phyloP scores from a whole-genome alignment of 768 basidiomycete genomes.

The Asterophora parasitica region DNA sequence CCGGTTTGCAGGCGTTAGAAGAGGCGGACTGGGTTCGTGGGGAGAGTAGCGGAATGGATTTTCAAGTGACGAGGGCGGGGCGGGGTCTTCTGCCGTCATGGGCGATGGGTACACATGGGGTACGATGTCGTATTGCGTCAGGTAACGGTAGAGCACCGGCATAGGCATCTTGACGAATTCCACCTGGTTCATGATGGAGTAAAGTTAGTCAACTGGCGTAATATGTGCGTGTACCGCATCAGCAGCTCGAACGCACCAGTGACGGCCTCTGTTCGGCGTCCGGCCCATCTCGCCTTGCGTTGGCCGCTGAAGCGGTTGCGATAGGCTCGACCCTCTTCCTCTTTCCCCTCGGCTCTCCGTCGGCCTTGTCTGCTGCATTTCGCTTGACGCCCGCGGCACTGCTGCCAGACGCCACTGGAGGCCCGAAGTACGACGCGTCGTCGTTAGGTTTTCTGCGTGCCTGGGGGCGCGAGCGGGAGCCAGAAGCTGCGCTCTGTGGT shows the following conservation, averaged over 20 bases:
- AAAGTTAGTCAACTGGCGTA: not conserved
- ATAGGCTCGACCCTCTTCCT: constrained; percentile 60
- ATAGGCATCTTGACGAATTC: constrained; percentile 72
- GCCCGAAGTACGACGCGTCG: constrained; percentile 68
- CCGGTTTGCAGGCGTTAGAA: constrained; percentile 61
- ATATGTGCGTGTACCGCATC: not conserved
- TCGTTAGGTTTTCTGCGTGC: constrained; percentile 60
- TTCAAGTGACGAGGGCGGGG: constrained; percentile 58
- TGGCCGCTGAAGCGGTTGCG: constrained; percentile 19
- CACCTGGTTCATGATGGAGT: constrained; percentile 39
- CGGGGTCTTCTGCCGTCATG: constrained; percentile 60
- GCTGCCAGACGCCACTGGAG: constrained; percentile 36
- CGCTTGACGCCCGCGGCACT: constrained; percentile 54
- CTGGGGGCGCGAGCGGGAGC: constrained; percentile 59
- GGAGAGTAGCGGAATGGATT: constrained; percentile 41
- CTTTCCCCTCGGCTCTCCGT: constrained; percentile 73
- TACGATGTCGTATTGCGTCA: constrained; percentile 67
- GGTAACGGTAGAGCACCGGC: constrained; percentile 63
- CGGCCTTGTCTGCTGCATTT: constrained; percentile 59
- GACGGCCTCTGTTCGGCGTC: constrained; percentile 38
- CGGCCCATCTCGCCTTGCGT: constrained; percentile 28
- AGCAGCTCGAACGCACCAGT: constrained; percentile 30
- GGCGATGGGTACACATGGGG: constrained; percentile 71
- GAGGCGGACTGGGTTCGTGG: constrained; percentile 48
- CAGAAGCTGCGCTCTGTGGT: constrained; percentile 29